These are phyloP conservation scores for Colletotrichum spinosum DNA, from an alignment of 2,329 filamentous ascomycete genomes.

Conservation along the genomic window DNA sequence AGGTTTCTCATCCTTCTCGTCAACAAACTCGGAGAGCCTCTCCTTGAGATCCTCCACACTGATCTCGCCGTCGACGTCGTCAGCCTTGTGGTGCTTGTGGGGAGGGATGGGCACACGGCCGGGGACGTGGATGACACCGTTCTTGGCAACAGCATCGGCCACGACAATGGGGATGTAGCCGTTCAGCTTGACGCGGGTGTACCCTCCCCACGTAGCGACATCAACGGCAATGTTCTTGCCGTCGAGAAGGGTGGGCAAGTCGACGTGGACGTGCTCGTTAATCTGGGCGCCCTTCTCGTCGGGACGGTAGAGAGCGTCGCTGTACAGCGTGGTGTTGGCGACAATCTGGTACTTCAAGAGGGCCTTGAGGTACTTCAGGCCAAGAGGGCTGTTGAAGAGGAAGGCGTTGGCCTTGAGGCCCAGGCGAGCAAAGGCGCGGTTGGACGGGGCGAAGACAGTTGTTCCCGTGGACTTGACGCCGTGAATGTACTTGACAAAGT, in stretches of 20 bases:
- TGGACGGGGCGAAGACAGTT: constrained; percentile 85
- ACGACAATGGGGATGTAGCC: constrained; percentile 74
- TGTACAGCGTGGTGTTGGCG: constrained; percentile 81
- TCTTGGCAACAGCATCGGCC: constrained; percentile 77
- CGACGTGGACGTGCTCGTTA: constrained; percentile 70
- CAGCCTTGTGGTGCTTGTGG: constrained; percentile 56
- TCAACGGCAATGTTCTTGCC: constrained; percentile 78
- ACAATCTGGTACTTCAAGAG: constrained; percentile 84
- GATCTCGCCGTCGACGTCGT: constrained; percentile 59
- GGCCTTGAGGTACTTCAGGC: constrained; percentile 80
- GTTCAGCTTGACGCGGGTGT: constrained; percentile 80
- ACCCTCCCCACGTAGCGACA: constrained; percentile 74
- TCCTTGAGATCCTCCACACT: constrained; percentile 71
- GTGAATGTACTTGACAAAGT: constrained; percentile 72
- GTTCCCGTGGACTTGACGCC: constrained; percentile 69
- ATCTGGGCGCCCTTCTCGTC: constrained; percentile 46
- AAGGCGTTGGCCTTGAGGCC: constrained; percentile 82
- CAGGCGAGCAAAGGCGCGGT: constrained; percentile 82
- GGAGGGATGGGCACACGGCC: constrained; percentile 81
- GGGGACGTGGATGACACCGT: constrained; percentile 87
- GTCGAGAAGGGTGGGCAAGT: constrained; percentile 78
- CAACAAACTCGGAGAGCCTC: constrained; percentile 60
- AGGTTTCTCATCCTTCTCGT: constrained; percentile 38
- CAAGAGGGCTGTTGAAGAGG: constrained; percentile 79
- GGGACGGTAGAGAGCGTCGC: constrained; percentile 78